Base-by-base conservation (phyloP, 495 filamentous ascomycete genomes). In the Xylaria longipes region DNA sequence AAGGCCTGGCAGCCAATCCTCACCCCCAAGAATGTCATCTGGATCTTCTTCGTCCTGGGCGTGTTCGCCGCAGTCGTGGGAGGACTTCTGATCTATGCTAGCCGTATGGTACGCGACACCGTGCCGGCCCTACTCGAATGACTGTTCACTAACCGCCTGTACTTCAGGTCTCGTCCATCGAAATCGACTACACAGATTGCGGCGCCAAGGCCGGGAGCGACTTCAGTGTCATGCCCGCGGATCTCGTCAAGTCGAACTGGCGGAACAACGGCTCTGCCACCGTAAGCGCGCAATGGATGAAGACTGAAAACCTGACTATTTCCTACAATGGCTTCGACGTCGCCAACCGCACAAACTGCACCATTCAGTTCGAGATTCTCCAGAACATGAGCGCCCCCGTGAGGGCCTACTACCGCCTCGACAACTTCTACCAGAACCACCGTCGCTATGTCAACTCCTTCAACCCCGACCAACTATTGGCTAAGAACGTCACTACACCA, bases 351-450 rank as follows among this genome's bases (percentile, higher is more conserved):
- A 74, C 76, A 11, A 76, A 77, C 54, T 99, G 96, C 87, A 84
- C 82, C 1, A 77, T 99, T 11, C 80, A 85, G 43, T 97, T 98
- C 82, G 83, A 88, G 35, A 90, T 98, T 37, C 94, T 94, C 9
- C 88, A 96, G 69, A 82, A 88, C 33, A 87, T 99, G 74, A 84
- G 85, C 12, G 89, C 95, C 0, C 94, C 95, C 5, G 90, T 98
- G 33, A 87, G 93, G 73, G 87, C 97, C 79, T 98, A 97, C 83
- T 99, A 99, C 81, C 91, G 92, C 65, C 89, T 99, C 50, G 94
- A 94, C 52, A 97, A 99, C 81, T 99, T 99, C 84, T 99, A 98
- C 84, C 96, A 99, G 80, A 99, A 99, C 80, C 96, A 99, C 78
- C 91, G 96, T 69, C 91, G 95, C 80, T 99, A 99, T 73, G 95